Conservation (phyloP, 768 basidiomycete genomes). For the Suillus clintonianus region DNA sequence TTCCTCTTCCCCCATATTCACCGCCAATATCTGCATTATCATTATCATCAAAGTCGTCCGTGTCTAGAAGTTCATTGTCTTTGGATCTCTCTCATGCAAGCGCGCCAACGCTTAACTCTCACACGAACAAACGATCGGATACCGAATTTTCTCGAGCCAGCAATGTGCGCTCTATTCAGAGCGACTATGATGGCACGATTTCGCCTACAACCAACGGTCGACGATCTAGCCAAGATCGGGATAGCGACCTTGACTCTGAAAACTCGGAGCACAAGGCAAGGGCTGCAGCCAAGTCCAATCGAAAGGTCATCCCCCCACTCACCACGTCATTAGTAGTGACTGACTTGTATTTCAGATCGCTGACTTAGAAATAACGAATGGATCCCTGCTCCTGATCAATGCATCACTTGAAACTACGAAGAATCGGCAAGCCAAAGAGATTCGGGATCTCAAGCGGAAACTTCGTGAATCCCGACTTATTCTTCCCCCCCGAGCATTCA, state of each 20-base stretch:
- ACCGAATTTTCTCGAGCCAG: slow-evolving; percentile 13
- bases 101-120: slow-evolving; percentile 43
- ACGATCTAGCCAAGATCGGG: slow-evolving; percentile 23
- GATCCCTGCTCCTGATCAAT: slow-evolving; percentile 84
- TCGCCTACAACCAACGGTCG: slow-evolving; percentile 20
- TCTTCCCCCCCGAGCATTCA: slow-evolving; percentile 66
- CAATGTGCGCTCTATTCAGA: slow-evolving; percentile 8
- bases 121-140: slow-evolving; percentile 37
- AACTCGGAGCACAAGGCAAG: slow-evolving; percentile 54
- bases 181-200: slow-evolving; percentile 19
- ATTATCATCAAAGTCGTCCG: slow-evolving; percentile 75
- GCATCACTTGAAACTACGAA: slow-evolving; percentile 78
- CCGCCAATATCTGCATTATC: slow-evolving; percentile 74
- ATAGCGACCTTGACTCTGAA: slow-evolving; percentile 35
- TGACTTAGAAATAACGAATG: slow-evolving; percentile 89
- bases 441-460: slow-evolving; percentile 79
- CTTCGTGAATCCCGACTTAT: slow-evolving; percentile 81
- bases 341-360: slow-evolving; percentile 61
- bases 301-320: slow-evolving; percentile 58
- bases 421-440: slow-evolving; percentile 80
- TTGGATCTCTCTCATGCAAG: slow-evolving; percentile 40
- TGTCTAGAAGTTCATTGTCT: slow-evolving; percentile 54
- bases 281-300: slow-evolving; percentile 80
- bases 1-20: slow-evolving; percentile 69
- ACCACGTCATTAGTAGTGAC: not conserved